These are phyloP conservation scores for Suhomyces coccinellae DNA, from an alignment of 1,139 yeast genomes.

Conservation along the genomic window DNA sequence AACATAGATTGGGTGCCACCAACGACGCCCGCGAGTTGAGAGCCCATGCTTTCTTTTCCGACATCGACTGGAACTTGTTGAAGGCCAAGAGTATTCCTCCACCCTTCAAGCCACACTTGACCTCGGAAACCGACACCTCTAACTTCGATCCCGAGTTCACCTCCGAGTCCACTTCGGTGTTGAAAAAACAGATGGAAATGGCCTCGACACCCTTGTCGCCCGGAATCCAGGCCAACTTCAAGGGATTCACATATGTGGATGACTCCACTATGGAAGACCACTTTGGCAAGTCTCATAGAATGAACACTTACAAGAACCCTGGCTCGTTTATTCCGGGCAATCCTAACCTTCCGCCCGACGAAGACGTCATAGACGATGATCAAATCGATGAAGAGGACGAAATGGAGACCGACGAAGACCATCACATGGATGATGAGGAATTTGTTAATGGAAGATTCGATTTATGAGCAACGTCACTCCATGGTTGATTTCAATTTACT, in stretches of 20 bases:
- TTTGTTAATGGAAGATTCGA: slow-evolving; percentile 91
- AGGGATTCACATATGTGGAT: slow-evolving; percentile 94
- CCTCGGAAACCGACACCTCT: slow-evolving; percentile 89
- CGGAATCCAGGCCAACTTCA: slow-evolving; percentile 92
- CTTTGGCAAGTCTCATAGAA: slow-evolving; percentile 51
- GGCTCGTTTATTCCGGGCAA: slow-evolving; percentile 79
- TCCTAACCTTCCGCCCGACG: slow-evolving; percentile 78
- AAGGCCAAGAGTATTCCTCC: slow-evolving; percentile 88
- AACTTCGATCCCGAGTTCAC: slow-evolving; percentile 98
- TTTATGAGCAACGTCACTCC: slow-evolving; percentile 37
- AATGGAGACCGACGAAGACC: slow-evolving; percentile 54
- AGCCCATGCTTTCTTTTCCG: slow-evolving; percentile 87
- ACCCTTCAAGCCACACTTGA: slow-evolving; percentile 91
- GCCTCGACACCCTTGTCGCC: slow-evolving; percentile 86
- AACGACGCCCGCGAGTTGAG: slow-evolving; percentile 90
- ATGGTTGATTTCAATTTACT: background rate
- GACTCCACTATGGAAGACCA: slow-evolving; percentile 92
- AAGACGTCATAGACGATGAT: slow-evolving; percentile 78
- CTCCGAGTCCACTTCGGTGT: slow-evolving; percentile 79
- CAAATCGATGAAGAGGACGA: slow-evolving; percentile 59
- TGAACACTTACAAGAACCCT: slow-evolving; percentile 53
- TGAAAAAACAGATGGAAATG: slow-evolving; percentile 66
- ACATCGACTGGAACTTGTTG: slow-evolving; percentile 84
- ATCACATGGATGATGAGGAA: slow-evolving; percentile 58
- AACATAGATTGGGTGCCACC: slow-evolving; percentile 86